Evolutionary conservation across 768 basidiomycete genomes (phyloP), one percentile per base, ranked within the genome.

Genomic region (Mycena albidolilacea): DNA sequence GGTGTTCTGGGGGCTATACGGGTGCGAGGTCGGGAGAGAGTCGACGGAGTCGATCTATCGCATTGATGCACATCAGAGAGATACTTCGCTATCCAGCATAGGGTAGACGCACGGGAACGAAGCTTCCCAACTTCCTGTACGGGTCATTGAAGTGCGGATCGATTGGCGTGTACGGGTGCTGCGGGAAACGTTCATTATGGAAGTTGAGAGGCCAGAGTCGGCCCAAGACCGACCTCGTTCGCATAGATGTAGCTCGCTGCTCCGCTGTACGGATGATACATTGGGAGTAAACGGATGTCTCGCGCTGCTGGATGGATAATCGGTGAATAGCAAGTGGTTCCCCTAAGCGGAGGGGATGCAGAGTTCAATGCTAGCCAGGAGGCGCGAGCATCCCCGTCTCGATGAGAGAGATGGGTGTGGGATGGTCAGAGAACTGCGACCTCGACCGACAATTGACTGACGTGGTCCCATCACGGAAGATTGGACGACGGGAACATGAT

Each of bases 221-320:
- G 9, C 7, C 41, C 41, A 9, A 14, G 41, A 43, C 14, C 41
- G 7, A 66, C 64, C 44, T 67, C 71, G 37, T 61, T 72, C n/a
- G 71, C 65, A 21, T 72, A 72, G 21, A 72, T 72, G 71, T 72
- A 72, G 35, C 71, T 48, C 5, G 71, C 71, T 8, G 64, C 35
- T 7, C 59, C 65, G n/a, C 71, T 72, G 41, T 72, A 72, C 5
- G 71, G 71, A 48, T 72, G 71, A 48, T 62, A 35, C 70, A 71
- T 71, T 39, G 58, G 12, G 30, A 30, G 1, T 30, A 35, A 15
- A 8, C 12, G 9, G 55, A 52, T 23, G n/a, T 52, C 50, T 52
- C 50, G 11, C 50, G 8, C n/a, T 55, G 54, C 35, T 5, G 7
- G 6, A n/a, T 21, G 30, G 30, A 30, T 30, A 30, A 30, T 30